phyloP scores from a whole-genome alignment of 2,329 filamentous ascomycete genomes.

The Colletotrichum agaves region DNA sequence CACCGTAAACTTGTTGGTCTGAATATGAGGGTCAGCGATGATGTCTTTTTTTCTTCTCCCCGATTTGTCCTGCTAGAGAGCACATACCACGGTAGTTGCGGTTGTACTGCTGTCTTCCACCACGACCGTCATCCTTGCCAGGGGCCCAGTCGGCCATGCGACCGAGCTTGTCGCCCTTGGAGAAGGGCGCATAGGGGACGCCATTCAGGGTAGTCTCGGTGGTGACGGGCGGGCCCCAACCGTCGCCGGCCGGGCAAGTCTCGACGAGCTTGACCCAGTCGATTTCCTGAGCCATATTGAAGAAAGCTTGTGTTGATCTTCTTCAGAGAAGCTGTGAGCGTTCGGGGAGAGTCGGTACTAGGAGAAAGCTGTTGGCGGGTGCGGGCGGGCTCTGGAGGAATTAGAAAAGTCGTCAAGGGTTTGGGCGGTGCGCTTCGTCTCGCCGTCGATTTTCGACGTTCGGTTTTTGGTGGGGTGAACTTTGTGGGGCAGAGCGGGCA shows the following conservation, averaged over 20 bases:
- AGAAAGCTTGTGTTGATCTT: conserved; percentile 12
- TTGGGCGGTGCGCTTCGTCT: conserved; percentile 36
- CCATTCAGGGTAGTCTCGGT: conserved; percentile 91
- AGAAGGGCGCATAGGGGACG: conserved; percentile 97
- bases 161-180: conserved; percentile 97
- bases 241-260: conserved; percentile 77
- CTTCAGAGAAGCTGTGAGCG: conserved; percentile 4
- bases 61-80: neutral
- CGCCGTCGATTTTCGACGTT: conserved; percentile 38
- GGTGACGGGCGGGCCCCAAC: conserved; percentile 88
- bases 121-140: conserved; percentile 81
- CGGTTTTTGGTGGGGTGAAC: conserved; percentile 40
- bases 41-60: neutral
- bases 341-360: conserved; percentile 10
- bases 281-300: conserved; percentile 65
- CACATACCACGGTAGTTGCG: conserved; percentile 87
- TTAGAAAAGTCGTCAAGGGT: conserved; percentile 38
- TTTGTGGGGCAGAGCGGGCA: conserved; percentile 40
- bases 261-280: conserved; percentile 72
- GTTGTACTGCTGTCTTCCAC: conserved; percentile 89
- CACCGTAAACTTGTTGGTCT: conserved; percentile 98
- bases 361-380: conserved; percentile 16
- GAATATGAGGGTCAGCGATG: conserved; percentile 34
- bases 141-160: conserved; percentile 99
- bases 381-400: conserved; percentile 28